A percentile compares a stretch with the other conserved stretches of the same genome.
Evolutionary conservation across 352 stramenopile species (phyloP).

Genomic region (Globisporangium sylvaticum): DNA sequence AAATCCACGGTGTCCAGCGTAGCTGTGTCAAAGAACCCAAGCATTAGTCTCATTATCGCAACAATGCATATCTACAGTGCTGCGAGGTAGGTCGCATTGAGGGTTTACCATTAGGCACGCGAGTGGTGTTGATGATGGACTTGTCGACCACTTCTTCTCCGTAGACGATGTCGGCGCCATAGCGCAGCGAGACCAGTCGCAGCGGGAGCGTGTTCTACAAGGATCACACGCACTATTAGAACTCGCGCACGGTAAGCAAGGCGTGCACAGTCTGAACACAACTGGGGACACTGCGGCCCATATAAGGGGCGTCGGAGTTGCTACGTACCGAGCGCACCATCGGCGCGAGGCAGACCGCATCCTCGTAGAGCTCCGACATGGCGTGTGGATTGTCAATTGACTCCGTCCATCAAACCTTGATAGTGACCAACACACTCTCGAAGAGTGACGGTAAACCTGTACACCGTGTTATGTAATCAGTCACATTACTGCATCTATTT

Average conservation of each 20-base stretch:
- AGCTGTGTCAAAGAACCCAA: conserved; percentile 21
- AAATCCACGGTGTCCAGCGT: conserved; percentile 89
- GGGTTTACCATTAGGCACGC: conserved; percentile 82
- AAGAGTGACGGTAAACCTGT: background rate
- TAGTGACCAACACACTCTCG: background rate
- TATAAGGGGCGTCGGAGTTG: background rate
- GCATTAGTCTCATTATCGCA: background rate
- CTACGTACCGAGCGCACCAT: conserved; percentile 92
- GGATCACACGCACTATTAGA: background rate
- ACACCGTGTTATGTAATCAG: background rate
- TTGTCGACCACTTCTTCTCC: conserved; percentile 95
- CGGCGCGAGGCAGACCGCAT: conserved; percentile 83
- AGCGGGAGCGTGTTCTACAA: conserved; percentile 88
- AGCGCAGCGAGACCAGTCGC: conserved; percentile 86
- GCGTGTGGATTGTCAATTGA: background rate
- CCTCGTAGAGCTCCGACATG: conserved; percentile 52
- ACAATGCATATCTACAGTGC: too few relatives aligned
- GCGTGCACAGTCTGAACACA: background rate
- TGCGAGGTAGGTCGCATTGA: too few relatives aligned
- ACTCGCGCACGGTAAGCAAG: background rate
- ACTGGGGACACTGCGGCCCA: background rate
- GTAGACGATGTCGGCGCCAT: conserved; percentile 92
- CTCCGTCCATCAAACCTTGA: background rate
- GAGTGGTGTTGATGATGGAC: conserved; percentile 79
- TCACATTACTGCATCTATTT: background rate